A percentile compares a stretch with the other conserved stretches of the same genome.
Evolutionary conservation across 2,329 filamentous ascomycete genomes (phyloP).

Genomic region (Domatiomyces globalis): DNA sequence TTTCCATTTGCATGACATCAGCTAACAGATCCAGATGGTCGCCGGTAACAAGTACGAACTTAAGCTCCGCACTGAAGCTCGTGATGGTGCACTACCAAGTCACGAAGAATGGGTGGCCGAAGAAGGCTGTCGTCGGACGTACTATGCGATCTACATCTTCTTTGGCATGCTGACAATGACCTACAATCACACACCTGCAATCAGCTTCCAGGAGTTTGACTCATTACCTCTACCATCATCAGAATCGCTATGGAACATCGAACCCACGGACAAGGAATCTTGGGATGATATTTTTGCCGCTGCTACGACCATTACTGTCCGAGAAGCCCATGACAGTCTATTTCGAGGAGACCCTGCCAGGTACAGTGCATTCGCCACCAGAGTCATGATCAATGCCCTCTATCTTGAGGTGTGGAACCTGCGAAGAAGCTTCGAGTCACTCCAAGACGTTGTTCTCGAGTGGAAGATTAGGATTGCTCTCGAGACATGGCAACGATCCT

Average conservation of each 20-base stretch:
- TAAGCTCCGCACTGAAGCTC: slow-evolving; percentile 80
- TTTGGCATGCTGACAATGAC: slow-evolving; percentile 89
- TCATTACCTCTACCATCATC: slow-evolving; percentile 83
- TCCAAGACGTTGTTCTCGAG: slow-evolving; percentile 94
- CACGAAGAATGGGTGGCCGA: slow-evolving; percentile 92
- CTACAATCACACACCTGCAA: slow-evolving; percentile 95
- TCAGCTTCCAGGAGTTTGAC: slow-evolving; percentile 97
- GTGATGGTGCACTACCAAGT: slow-evolving; percentile 58
- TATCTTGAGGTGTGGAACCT: slow-evolving; percentile 99
- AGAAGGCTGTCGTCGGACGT: slow-evolving; percentile 88
- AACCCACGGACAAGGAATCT: slow-evolving; percentile 59
- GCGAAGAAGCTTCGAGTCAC: slow-evolving; percentile 91
- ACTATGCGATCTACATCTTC: slow-evolving; percentile 98
- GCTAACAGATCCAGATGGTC: slow-evolving; percentile 53
- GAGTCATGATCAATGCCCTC: slow-evolving; percentile 96
- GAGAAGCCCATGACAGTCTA: slow-evolving; percentile 84
- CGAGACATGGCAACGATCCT: slow-evolving; percentile 97
- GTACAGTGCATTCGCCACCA: slow-evolving; percentile 93
- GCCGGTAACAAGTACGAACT: slow-evolving; percentile 92
- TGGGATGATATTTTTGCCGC: slow-evolving; percentile 68
- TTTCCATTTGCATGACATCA: neutral
- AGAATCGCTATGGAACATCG: slow-evolving; percentile 85
- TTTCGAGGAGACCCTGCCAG: slow-evolving; percentile 83
- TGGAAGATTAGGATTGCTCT: slow-evolving; percentile 92
- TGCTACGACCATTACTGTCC: slow-evolving; percentile 68